phyloP scores from a whole-genome alignment of 139 green algal species.

The Monoraphidium neglectum region DNA sequence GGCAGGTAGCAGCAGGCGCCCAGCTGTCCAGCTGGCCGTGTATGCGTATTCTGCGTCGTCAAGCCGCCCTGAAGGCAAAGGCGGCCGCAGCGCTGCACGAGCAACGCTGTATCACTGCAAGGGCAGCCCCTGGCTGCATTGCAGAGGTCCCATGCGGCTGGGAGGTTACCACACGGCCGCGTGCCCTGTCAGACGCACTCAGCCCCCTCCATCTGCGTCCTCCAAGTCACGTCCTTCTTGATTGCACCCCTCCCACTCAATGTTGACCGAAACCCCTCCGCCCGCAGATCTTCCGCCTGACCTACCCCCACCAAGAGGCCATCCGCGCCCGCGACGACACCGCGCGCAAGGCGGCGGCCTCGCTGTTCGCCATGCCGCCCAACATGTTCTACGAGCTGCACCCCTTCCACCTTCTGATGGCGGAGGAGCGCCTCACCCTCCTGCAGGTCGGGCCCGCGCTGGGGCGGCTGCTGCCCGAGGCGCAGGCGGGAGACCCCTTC shows the following conservation, averaged over 20 bases:
- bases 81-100: too few species aligned
- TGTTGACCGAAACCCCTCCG: background rate
- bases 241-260: background rate
- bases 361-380: slow-evolving; percentile 19
- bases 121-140: too few species aligned
- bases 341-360: background rate
- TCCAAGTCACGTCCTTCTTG: too few species aligned
- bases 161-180: too few species aligned
- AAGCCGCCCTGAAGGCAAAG: too few species aligned
- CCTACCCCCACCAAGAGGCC: slow-evolving; percentile 26
- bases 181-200: too few species aligned
- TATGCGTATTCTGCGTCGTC: too few species aligned
- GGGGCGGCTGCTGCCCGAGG: slow-evolving; percentile 21
- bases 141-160: too few species aligned
- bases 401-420: slow-evolving; percentile 50
- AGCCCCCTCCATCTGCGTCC: too few species aligned
- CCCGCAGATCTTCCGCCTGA: slow-evolving; percentile 32
- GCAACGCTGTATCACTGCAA: too few species aligned
- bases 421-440: slow-evolving; percentile 16
- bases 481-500: slow-evolving; percentile 11
- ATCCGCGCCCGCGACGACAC: slow-evolving; percentile 1
- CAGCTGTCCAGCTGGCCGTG: too few species aligned
- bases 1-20: too few species aligned
- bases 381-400: slow-evolving; percentile 37
- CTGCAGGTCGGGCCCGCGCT: slow-evolving; percentile 34